Base-by-base conservation (phyloP, 257 asterid genomes). In the Fraxinus cuspidata region DNA sequence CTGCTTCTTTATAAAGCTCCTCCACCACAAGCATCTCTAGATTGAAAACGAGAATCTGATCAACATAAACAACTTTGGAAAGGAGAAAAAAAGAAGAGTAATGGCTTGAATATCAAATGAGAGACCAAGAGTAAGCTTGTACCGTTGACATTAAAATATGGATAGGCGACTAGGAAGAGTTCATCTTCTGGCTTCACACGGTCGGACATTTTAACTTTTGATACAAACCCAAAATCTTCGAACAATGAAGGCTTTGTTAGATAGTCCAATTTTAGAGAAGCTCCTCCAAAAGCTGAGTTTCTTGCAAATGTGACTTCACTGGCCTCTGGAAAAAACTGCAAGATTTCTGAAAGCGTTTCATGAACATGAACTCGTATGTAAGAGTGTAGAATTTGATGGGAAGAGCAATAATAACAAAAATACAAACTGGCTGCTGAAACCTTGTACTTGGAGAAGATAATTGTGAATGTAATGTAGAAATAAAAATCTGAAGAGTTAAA, bases 1-100 rank as follows among this genome's bases (percentile, higher is more conserved):
- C 99, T 38, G 93, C 97, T 84, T 86, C 96, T 87, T 91, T 87
- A 77, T 92, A 92, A 31, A 94, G 94, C 84, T 92, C 96, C 83
- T 92, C 97, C 81, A 92, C 99, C 77, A 92, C 97, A 23, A 94
- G 97, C 97, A 94, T 94, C 85, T 94, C 97, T 92, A 86, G 11
- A 60, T 82, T 47, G 51, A 73, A 81, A 71, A 74, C 67, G 74
- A 31, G 73, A 64, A 40, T 21, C 25, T 2, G 29, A 2, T 2
- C 47, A 28, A 9, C 51, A 70, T 5, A 56, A 71, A 9, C 11
- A 56, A 3, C 18, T 25, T 7, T 23, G 40, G 68, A 68, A 42
- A 6, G 29, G 31, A 65, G 31, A 76, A 29, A 68, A 51, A 49
- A 29, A 5, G 56, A 16, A 25, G 49, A 15, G 32, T 3, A 44